phyloP scores from a whole-genome alignment of 208 protist genomes.

The Wallacemonas sp. region DNA sequence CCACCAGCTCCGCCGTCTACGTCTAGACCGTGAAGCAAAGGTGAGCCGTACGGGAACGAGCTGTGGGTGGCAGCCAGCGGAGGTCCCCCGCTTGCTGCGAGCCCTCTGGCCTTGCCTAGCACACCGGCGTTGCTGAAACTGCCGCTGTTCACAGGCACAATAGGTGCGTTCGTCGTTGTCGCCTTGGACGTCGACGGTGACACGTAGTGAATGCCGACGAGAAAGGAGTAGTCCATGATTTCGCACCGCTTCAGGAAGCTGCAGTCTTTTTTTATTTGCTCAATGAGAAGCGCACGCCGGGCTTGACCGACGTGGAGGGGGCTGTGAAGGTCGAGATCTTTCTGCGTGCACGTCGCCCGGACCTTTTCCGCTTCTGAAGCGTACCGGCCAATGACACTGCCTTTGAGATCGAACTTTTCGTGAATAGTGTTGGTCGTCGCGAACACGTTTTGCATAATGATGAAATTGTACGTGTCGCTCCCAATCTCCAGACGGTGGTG shows the following conservation, averaged over 20 bases:
- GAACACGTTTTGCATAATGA: constrained; percentile 96
- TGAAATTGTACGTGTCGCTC: constrained; percentile 70
- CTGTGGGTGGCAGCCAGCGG: constrained; percentile 5
- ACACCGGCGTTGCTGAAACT: constrained; percentile 5
- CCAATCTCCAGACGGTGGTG: constrained; percentile 79
- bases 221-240: constrained; percentile 95
- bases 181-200: background rate
- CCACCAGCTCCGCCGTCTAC: background rate
- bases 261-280: constrained; percentile 87
- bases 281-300: constrained; percentile 70
- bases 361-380: constrained; percentile 78
- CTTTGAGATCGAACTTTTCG: constrained; percentile 94
- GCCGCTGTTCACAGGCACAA: background rate
- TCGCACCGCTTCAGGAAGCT: constrained; percentile 81
- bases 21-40: background rate
- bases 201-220: constrained; percentile 86
- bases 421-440: constrained; percentile 88
- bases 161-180: background rate
- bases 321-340: constrained; percentile 89
- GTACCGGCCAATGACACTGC: constrained; percentile 89
- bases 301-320: constrained; percentile 72
- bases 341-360: constrained; percentile 87
- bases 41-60: background rate
- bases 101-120: background rate
- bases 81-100: background rate